Percentiles rank a stretch among this genome's conserved stretches.
Evolutionary conservation across 176 grass and related monocot species (phyloP).

Genomic region (Zoysia japonica): DNA sequence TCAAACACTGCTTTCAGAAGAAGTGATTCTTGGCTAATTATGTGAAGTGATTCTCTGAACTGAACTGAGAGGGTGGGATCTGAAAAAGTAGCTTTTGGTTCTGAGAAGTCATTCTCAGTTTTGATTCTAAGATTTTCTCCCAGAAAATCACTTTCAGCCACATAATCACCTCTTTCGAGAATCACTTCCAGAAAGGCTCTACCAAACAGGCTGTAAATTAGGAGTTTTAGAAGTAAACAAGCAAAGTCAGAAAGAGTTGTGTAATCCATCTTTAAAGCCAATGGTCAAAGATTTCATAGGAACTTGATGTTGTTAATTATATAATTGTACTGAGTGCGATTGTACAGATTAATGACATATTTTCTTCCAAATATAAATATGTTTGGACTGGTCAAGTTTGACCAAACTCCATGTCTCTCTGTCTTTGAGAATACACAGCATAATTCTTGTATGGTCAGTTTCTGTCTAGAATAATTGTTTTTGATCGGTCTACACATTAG

Average conservation of each 20-base stretch:
- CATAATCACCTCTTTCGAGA: no score
- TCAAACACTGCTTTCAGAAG: no score
- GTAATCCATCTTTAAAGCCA: background rate
- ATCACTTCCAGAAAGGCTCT: no score
- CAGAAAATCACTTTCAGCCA: no score
- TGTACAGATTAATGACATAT: background rate
- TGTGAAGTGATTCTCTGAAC: no score
- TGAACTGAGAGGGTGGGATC: no score
- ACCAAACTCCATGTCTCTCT: background rate
- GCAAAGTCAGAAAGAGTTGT: conserved; percentile 12
- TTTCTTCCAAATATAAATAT: background rate
- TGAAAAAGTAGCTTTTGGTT: no score
- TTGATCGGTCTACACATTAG: background rate
- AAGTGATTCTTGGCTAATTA: no score
- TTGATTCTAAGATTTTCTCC: no score
- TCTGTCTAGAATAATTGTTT: background rate
- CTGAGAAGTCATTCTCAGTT: no score
- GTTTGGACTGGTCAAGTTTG: background rate
- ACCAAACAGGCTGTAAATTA: background rate
- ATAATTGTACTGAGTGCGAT: background rate
- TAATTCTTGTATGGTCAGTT: background rate
- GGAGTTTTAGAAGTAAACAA: background rate
- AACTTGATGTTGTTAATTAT: background rate
- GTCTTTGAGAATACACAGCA: background rate
- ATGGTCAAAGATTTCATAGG: background rate